A percentile compares a stretch with the other conserved stretches of the same genome.
Evolutionary conservation across 2,329 filamentous ascomycete genomes (phyloP).

Genomic region (Cryphonectria japonica): DNA sequence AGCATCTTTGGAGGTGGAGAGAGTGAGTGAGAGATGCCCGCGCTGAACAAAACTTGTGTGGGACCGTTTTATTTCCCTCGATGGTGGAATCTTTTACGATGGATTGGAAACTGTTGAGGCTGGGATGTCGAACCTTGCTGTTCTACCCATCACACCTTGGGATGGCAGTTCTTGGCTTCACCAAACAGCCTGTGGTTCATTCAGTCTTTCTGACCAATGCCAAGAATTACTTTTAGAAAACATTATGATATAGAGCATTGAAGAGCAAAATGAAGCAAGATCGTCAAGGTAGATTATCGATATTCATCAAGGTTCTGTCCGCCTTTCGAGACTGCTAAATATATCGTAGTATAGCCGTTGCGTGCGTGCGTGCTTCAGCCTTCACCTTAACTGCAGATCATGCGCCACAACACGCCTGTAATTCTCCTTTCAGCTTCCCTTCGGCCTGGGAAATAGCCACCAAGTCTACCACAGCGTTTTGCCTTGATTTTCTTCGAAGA

Average conservation of each 20-base stretch:
- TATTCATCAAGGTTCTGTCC: background rate
- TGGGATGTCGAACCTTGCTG: background rate
- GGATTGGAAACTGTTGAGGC: background rate
- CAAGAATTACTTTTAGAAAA: background rate
- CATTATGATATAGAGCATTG: no score
- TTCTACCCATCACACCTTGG: background rate
- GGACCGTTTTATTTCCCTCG: background rate
- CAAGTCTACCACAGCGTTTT: background rate
- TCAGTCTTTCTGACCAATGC: background rate
- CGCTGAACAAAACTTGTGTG: background rate
- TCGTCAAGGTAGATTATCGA: background rate
- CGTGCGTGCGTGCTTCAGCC: background rate
- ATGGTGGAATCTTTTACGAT: background rate
- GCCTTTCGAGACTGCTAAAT: background rate
- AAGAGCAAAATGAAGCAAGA: background rate
- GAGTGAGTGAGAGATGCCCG: background rate
- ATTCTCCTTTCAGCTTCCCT: background rate
- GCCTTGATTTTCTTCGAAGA: background rate
- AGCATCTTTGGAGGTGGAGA: background rate
- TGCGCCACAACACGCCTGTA: background rate
- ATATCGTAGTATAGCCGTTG: background rate
- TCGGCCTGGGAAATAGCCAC: background rate
- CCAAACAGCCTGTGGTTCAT: background rate
- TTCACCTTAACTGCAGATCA: conserved; percentile 10
- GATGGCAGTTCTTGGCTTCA: background rate